A percentile compares a stretch with the other conserved stretches of the same genome.
Conservation (phyloP, 2,329 filamentous ascomycete genomes). For the Talaromyces marneffei region DNA sequence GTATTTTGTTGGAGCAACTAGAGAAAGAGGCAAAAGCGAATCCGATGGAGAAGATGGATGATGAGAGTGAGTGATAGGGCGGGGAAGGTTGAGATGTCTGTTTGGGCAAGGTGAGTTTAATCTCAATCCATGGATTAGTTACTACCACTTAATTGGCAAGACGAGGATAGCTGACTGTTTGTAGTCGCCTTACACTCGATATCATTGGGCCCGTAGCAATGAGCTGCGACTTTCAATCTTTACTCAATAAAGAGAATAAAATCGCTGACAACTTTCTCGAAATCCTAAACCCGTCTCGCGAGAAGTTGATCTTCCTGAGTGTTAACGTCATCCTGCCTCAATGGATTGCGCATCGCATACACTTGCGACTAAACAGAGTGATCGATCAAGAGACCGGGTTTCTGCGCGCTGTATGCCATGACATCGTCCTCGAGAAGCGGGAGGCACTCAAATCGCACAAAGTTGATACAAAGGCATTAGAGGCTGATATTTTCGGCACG, state of each 20-base stretch:
- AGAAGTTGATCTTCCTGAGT: slow-evolving; percentile 40
- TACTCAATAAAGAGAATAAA: slow-evolving; percentile 47
- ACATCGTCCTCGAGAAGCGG: slow-evolving; percentile 32
- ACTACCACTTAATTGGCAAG: too few species aligned
- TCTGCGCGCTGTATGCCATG: slow-evolving; percentile 29
- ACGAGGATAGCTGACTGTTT: neutral
- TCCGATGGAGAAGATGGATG: slow-evolving; percentile 25
- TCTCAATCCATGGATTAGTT: too few species aligned
- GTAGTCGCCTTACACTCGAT: slow-evolving; percentile 49
- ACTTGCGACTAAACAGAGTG: slow-evolving; percentile 32
- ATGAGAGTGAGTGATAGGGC: slow-evolving; percentile 17
- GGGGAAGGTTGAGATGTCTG: slow-evolving; percentile 30
- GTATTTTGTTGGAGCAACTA: slow-evolving; percentile 29
- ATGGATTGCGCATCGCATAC: slow-evolving; percentile 46
- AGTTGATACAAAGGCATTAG: slow-evolving; percentile 35
- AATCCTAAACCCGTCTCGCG: slow-evolving; percentile 44
- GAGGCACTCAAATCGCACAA: slow-evolving; percentile 22
- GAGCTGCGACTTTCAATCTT: slow-evolving; percentile 51
- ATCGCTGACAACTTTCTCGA: slow-evolving; percentile 48
- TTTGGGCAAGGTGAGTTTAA: slow-evolving; percentile 11
- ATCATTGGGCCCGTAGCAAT: slow-evolving; percentile 55
- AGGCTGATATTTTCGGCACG: slow-evolving; percentile 35
- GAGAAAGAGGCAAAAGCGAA: slow-evolving; percentile 25
- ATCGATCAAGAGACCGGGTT: slow-evolving; percentile 27
- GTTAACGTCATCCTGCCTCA: slow-evolving; percentile 45